Evolutionary conservation across 2,329 filamentous ascomycete species (phyloP), one percentile per base, ranked within the genome.

Genomic region (Dactylellina sp.): DNA sequence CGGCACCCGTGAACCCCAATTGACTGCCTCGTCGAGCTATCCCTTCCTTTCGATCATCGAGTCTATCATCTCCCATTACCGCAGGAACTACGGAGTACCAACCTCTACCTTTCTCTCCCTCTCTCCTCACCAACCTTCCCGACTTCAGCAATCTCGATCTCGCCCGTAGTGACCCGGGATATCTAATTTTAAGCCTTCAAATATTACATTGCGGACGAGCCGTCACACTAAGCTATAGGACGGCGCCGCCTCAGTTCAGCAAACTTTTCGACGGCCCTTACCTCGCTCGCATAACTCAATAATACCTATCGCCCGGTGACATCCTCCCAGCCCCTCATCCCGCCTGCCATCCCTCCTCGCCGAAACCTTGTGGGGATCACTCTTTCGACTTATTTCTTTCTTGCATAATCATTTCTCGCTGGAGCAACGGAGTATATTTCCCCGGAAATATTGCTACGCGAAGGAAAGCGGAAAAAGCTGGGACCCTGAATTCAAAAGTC

Each of bases 401-500:
- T 50, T 35, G 62, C 62, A 59, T 66, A 59, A 66, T 50, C 55
- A 22, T 47, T 66, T 7, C 52, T n/a, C 50, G 40, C 49, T 50
- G 5, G 44, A 35, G 18, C n/a, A n/a, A n/a, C 63, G 63, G 63
- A 68, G 63, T 25, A 68, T 68, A 68, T 60, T 46, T 68, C 46
- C 53, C 53, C 35, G 56, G 63, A 57, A 46, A 18, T 60, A 68
- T 5, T 68, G 50, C 63, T 59, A 66, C 63, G 63, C 63, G 63
- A 68, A 40, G 49, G 39, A 40, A 52, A 49, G 18, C 39, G 37
- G 55, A 46, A 24, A 12, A 24, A 55, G 49, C 25, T 32, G 2
- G 28, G 25, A 57, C 55, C 53, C 46, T 60, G 46, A 59, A 49
- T 24, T n/a, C 5, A 35, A 55, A 35, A 28, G 28, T 68, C 55